Evolutionary conservation across 2,329 filamentous ascomycete genomes (phyloP).

Genomic region (Ophiocordyceps polyrhachis-furcata): DNA sequence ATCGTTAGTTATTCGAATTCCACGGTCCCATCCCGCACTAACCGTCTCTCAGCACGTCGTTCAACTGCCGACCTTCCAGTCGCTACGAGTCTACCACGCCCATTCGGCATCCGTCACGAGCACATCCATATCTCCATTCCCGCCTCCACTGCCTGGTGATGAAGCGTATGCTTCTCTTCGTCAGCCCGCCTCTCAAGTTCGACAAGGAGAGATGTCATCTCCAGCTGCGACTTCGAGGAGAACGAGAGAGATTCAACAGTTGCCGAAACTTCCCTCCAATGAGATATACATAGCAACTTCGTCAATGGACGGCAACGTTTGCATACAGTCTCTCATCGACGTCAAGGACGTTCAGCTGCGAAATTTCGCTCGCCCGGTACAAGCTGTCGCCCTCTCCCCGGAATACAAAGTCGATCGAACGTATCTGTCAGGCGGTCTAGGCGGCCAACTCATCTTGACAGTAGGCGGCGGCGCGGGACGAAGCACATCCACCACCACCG

Average conservation of each 20-base stretch:
- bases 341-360: slow-evolving; percentile 76
- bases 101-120: slow-evolving; percentile 82
- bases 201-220: slow-evolving; percentile 21
- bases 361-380: slow-evolving; percentile 85
- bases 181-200: slow-evolving; percentile 16
- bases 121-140: slow-evolving; percentile 78
- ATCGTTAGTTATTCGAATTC: slow-evolving; percentile 37
- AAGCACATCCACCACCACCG: slow-evolving; percentile 74
- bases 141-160: slow-evolving; percentile 31
- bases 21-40: slow-evolving; percentile 5
- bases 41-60: slow-evolving; percentile 51
- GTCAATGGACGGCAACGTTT: slow-evolving; percentile 91
- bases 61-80: slow-evolving; percentile 62
- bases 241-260: slow-evolving; percentile 29
- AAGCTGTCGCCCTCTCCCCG: slow-evolving; percentile 83
- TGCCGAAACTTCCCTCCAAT: slow-evolving; percentile 66
- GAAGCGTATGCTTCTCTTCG: slow-evolving; percentile 21
- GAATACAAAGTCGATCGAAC: slow-evolving; percentile 80
- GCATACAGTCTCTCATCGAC: slow-evolving; percentile 73
- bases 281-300: slow-evolving; percentile 86
- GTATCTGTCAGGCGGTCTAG: slow-evolving; percentile 79
- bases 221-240: slow-evolving; percentile 32
- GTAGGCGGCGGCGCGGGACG: slow-evolving; percentile 61
- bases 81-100: slow-evolving; percentile 73
- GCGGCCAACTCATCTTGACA: slow-evolving; percentile 75